Base-by-base conservation (phyloP, 2,329 filamentous ascomycete species). In the Calonectria pseudoturangicola region DNA sequence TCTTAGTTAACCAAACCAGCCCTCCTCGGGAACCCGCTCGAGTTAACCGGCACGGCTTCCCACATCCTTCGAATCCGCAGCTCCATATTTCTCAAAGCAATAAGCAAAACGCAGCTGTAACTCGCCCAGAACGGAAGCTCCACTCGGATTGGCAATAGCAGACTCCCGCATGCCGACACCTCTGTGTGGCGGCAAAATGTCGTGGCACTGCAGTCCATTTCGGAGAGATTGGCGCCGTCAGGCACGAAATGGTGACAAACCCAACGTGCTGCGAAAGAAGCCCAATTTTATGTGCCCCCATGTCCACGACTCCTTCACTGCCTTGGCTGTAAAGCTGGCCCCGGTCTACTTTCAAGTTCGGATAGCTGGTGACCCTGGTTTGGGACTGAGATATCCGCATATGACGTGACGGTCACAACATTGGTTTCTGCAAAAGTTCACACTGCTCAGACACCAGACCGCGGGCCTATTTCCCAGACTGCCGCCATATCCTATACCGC, bases 401-500 rank as follows among this genome's bases (percentile, higher is more conserved):
- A 60, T 51, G 66, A 50, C 58, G 69, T 72, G 30, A 60, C 36
- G 50, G 33, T 41, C 36, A 67, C 63, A 51, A 8, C 58, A 10
- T 12, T 50, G 28, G 21, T 25, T 33, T 8, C 39, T 50, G 60
- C 75, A 78, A 79, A 76, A 76, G 75, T 75, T 39, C 76, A 66
- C 76, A 16, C 69, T 51, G 58, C 63, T 39, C 62, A 48, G 36
- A 45, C 30, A 47, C 15, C n/a, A 48, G 41, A 21, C 47, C 25
- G 28, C 25, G 56, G 70, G 16, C 48, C 74, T 74, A 75, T 77
- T 77, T 79, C 74, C 75, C 74, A 79, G 71, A 73, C 66, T 36
- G 74, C 68, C 39, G 15, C 60, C 18, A 28, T 50, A 71, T 39
- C 36, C 43, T 62, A 54, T 18, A 25, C 48, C n/a, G 30, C 6